Percentiles rank a stretch among this genome's conserved stretches.
phyloP scores from a whole-genome alignment of 495 filamentous ascomycete species.

The Xylona heveae region DNA sequence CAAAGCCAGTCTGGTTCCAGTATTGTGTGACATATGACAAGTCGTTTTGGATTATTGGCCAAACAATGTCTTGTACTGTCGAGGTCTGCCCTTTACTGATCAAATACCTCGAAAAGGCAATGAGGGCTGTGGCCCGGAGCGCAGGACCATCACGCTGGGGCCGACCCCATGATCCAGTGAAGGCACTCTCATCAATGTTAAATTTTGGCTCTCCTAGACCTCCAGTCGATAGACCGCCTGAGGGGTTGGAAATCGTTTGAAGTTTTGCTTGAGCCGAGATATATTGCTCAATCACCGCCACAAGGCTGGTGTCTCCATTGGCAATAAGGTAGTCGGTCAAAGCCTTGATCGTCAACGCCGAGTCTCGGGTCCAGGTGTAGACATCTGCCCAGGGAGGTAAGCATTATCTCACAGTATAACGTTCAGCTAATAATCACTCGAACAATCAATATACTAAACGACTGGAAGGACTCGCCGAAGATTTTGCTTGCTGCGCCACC shows the following conservation, averaged over 20 bases:
- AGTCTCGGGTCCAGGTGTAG: constrained; percentile 56
- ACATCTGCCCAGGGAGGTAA: no score
- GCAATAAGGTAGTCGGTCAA: constrained; percentile 35
- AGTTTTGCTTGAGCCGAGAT: constrained; percentile 35
- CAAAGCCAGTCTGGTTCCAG: constrained; percentile 48
- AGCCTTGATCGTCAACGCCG: constrained; percentile 38
- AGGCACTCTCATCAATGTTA: constrained; percentile 33
- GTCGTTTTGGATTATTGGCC: constrained; percentile 46
- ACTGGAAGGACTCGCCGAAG: no score
- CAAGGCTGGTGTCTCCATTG: constrained; percentile 26
- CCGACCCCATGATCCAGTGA: constrained; percentile 43
- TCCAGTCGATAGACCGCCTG: constrained; percentile 23
- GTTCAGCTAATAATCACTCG: no score
- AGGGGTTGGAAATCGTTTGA: constrained; percentile 38
- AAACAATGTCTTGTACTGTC: constrained; percentile 22
- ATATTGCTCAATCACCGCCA: constrained; percentile 33
- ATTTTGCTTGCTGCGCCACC: no score
- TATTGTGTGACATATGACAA: constrained; percentile 48
- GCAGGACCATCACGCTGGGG: constrained; percentile 55
- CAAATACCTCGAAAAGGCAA: constrained; percentile 9
- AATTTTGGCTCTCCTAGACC: constrained; percentile 40
- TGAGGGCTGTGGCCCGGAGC: constrained; percentile 40
- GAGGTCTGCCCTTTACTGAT: constrained; percentile 21
- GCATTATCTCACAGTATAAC: no score
- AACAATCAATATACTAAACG: no score